phyloP scores from a whole-genome alignment of 371 early-diverging fungal species.

The Gilbertella persicaria region DNA sequence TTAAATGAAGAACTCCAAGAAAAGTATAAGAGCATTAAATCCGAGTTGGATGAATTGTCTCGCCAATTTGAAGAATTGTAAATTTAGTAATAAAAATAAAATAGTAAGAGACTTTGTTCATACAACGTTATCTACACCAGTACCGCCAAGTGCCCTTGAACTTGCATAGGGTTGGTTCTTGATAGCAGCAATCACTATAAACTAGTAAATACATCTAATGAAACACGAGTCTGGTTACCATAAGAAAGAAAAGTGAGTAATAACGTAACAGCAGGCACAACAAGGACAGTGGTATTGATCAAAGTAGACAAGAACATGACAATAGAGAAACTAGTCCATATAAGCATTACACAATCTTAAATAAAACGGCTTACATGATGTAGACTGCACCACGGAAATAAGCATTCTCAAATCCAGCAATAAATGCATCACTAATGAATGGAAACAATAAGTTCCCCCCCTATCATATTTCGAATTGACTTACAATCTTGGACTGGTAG shows the following conservation, averaged over 20 bases:
- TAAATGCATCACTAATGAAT: slow-evolving; percentile 37
- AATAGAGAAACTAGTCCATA: slow-evolving; percentile 35
- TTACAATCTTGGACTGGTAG: slow-evolving; percentile 52
- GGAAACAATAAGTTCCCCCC: background rate
- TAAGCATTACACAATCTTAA: background rate
- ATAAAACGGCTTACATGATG: slow-evolving; percentile 29
- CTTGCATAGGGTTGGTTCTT: slow-evolving; percentile 50
- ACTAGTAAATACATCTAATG: background rate
- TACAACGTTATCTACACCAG: slow-evolving; percentile 48
- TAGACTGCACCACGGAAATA: slow-evolving; percentile 40
- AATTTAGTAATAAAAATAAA: slow-evolving; percentile 14
- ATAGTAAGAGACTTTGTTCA: slow-evolving; percentile 6
- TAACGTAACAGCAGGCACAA: slow-evolving; percentile 38
- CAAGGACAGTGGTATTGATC: slow-evolving; percentile 29
- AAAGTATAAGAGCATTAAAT: slow-evolving; percentile 65
- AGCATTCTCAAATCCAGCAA: slow-evolving; percentile 41
- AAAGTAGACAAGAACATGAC: slow-evolving; percentile 45
- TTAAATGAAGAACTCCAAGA: slow-evolving; percentile 63
- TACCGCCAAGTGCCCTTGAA: slow-evolving; percentile 38
- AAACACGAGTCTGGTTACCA: slow-evolving; percentile 22
- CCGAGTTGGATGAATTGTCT: slow-evolving; percentile 75
- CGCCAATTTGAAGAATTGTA: slow-evolving; percentile 76
- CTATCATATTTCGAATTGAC: slow-evolving; percentile 2
- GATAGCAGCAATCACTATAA: slow-evolving; percentile 38
- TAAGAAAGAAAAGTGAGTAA: slow-evolving; percentile 38